Conservation (phyloP, 441 rosid species). For the Francoa sonchifolia region DNA sequence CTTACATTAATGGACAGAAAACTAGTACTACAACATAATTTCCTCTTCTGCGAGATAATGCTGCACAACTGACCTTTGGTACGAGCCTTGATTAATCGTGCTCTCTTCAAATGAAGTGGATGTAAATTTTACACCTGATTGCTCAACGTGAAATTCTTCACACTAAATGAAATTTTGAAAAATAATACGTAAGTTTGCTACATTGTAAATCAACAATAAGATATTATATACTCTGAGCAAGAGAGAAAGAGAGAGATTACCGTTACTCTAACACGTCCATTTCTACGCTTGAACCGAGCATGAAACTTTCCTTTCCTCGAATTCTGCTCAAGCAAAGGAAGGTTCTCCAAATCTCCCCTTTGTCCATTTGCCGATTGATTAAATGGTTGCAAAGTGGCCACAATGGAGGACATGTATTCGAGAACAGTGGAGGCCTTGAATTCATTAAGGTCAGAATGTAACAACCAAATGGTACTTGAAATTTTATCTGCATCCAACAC, state of each 20-base stretch:
- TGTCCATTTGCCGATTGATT: constrained; percentile 27
- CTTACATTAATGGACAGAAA: no score
- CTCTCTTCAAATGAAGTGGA: constrained; percentile 39
- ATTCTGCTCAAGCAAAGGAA: constrained; percentile 36
- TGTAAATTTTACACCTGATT: constrained; percentile 44
- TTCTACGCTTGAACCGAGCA: constrained; percentile 67
- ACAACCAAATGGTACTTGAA: constrained; percentile 57
- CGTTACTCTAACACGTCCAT: constrained; percentile 76
- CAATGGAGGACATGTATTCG: constrained; percentile 73
- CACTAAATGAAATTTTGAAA: constrained; percentile 26
- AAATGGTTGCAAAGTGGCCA: constrained; percentile 47
- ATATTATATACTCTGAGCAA: neutral
- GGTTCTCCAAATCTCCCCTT: constrained; percentile 33
- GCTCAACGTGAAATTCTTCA: constrained; percentile 53
- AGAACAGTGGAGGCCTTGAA: constrained; percentile 42
- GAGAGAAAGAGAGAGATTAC: constrained; percentile 18
- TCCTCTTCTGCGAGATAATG: neutral
- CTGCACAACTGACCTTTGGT: constrained; percentile 49
- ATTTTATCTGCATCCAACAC: constrained; percentile 37
- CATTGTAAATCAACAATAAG: neutral
- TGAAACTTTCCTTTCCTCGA: constrained; percentile 49
- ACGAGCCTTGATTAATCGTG: constrained; percentile 34
- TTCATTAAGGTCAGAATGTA: constrained; percentile 71
- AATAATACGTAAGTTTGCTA: constrained; percentile 9
- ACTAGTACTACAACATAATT: neutral